Base-by-base conservation (phyloP, 768 basidiomycete genomes). In the Leccinum uliginosum region DNA sequence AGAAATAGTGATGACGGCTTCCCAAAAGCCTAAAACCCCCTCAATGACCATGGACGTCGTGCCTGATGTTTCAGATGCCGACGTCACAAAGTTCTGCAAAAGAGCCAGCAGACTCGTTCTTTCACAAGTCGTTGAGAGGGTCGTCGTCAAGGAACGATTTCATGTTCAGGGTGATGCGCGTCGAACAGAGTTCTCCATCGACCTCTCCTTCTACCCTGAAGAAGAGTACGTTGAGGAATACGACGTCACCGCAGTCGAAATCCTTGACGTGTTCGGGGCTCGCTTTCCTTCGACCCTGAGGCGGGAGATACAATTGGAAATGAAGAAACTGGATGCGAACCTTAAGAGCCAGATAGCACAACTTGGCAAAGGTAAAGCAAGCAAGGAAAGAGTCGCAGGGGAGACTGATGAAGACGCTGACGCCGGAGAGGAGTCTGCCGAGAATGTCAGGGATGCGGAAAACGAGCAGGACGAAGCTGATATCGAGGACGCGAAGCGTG, bases 1-100 rank as follows among this genome's bases (percentile, higher is more conserved):
- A 71, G 97, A 99, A 76, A 97, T 99, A 67, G 92, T 99, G 64
- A 98, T 98, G 95, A 98, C 96, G 0, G 97, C 97, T 6, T 95
- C 96, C 6, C 84, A 84, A 64, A 89, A 93, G 62, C 96, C 95
- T 51, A 96, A 93, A 71, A 99, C 97, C 2, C 97, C 97, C 7
- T 98, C 93, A 6, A 99, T 99, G 97, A 85, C 78, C 30, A 89
- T 98, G 78, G 81, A 80, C 46, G 78, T 94, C 43, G 78, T 81
- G 10, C 72, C 77, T 0, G 81, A 77, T 26, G 74, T 82, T 26
- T 62, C 81, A 4, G 72, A 76, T 21, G 73, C 79, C 19, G 83
- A 89, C 49, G 75, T 92, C 57, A 83, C 83, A 52, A 66, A 75
- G 9, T 98, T 98, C 76, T 92, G 94, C 80, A 96, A 96, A 72